Conservation (phyloP, 2,329 filamentous ascomycete species). For the Colletotrichum costaricense region DNA sequence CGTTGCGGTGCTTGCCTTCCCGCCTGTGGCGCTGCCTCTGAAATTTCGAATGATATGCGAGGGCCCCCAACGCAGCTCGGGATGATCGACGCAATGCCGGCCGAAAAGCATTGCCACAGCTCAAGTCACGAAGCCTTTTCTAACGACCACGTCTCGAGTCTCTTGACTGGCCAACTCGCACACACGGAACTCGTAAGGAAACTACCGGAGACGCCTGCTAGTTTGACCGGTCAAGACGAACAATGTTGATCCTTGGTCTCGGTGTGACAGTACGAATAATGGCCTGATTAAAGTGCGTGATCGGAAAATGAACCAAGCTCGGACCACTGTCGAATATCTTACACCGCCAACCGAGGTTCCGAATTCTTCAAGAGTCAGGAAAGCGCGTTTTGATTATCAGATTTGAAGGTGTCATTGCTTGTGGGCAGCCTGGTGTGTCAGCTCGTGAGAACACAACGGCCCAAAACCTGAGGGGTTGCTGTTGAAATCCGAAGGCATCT, state of each 20-base stretch:
- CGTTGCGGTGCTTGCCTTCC: not conserved
- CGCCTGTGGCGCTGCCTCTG: slow-evolving; percentile 6
- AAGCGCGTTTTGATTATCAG: not conserved
- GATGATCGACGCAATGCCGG: slow-evolving; percentile 23
- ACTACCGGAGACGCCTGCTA: not conserved
- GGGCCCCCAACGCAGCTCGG: slow-evolving; percentile 13
- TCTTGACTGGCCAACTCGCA: not conserved
- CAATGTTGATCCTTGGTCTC: not conserved
- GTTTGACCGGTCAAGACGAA: slow-evolving; percentile 2
- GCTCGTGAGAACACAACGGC: not conserved
- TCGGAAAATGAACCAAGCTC: slow-evolving; percentile 17
- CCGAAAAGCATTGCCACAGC: not conserved
- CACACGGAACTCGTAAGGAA: not conserved
- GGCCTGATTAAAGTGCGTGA: slow-evolving; percentile 5
- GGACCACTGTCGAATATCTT: not conserved
- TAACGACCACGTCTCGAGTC: not conserved
- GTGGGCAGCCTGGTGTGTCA: not conserved
- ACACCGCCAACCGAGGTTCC: slow-evolving; percentile 13
- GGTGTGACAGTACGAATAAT: slow-evolving; percentile 8
- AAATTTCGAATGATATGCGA: slow-evolving; percentile 13
- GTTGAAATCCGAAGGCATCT: not conserved
- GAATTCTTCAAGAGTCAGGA: not conserved
- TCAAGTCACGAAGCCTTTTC: slow-evolving; percentile 13
- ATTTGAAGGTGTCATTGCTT: not conserved
- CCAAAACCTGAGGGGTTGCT: not conserved